A percentile compares a stretch with the other conserved stretches of the same genome.
Evolutionary conservation across 306 rosid genomes (phyloP).

Genomic region (Vigna unguiculata): DNA sequence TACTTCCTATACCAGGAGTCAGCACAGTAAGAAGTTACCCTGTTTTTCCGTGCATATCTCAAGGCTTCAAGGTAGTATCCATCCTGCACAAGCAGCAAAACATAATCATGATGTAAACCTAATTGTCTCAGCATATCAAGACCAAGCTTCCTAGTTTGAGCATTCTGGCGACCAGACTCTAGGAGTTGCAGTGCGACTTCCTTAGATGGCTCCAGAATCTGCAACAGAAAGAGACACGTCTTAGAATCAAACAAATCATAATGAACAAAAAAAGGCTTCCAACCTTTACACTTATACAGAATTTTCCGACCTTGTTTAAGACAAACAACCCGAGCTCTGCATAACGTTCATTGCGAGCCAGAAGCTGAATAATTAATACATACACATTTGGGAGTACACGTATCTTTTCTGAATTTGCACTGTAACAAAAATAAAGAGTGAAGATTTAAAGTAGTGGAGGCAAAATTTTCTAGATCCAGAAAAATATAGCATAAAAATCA

Average conservation of each 20-base stretch:
- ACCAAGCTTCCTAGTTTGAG: conserved; percentile 85
- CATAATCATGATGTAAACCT: conserved; percentile 90
- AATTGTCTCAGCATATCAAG: conserved; percentile 94
- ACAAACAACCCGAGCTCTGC: conserved; percentile 87
- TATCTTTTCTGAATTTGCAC: conserved; percentile 81
- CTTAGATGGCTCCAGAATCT: conserved; percentile 94
- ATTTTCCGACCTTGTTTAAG: conserved; percentile 72
- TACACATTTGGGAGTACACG: conserved; percentile 71
- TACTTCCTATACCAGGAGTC: conserved; percentile 26
- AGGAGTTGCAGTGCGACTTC: conserved; percentile 94
- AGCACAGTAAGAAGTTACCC: conserved; percentile 58
- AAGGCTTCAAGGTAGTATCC: conserved; percentile 94
- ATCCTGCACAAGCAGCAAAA: conserved; percentile 80
- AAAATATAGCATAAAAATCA: conserved; percentile 25
- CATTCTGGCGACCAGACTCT: conserved; percentile 84
- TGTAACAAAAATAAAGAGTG: conserved; percentile 53
- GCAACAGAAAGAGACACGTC: conserved; percentile 39
- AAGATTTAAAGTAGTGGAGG: conserved; percentile 21
- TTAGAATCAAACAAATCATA: conserved; percentile 45
- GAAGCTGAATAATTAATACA: conserved; percentile 76
- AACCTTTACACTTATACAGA: conserved; percentile 27
- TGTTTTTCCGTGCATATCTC: conserved; percentile 79
- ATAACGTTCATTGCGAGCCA: conserved; percentile 80
- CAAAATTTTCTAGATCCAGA: conserved; percentile 21
- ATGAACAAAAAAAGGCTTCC: conserved; percentile 13